A percentile compares a stretch with the other conserved stretches of the same genome.
phyloP scores from a whole-genome alignment of 108 stramenopile genomes.

The Pseudonitzschia multiseries region DNA sequence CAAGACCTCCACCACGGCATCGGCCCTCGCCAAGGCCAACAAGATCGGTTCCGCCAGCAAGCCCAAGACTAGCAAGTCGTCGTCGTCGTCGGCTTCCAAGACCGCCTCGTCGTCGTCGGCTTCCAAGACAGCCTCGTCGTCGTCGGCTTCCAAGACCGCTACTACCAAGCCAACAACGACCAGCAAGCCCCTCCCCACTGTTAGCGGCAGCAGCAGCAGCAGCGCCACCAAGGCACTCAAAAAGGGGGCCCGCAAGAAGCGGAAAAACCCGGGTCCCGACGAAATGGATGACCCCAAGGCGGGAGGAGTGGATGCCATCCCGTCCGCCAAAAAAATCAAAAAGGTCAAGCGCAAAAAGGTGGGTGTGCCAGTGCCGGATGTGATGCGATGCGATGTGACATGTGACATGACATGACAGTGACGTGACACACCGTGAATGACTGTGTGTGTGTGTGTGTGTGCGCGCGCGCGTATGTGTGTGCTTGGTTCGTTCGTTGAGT shows the following conservation, averaged over 20 bases:
- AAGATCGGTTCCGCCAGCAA: neutral
- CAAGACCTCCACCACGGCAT: too few species aligned
- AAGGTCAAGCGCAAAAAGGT: slow-evolving; percentile 34
- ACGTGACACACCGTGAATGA: too few species aligned
- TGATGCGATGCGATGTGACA: neutral
- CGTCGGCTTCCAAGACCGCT: neutral
- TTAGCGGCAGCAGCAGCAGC: neutral
- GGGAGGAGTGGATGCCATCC: too few species aligned
- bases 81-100: neutral
- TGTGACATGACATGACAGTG: too few species aligned
- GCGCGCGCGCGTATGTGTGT: too few species aligned
- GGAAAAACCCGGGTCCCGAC: slow-evolving; percentile 4
- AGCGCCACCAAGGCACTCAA: neutral
- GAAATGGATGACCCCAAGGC: slow-evolving; percentile 2
- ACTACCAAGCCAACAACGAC: neutral
- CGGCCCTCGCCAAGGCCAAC: too few species aligned
- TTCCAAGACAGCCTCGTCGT: neutral
- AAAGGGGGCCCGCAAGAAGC: slow-evolving; percentile 42
- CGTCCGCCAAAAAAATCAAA: slow-evolving; percentile 24
- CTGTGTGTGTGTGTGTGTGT: too few species aligned
- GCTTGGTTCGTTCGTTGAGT: too few species aligned
- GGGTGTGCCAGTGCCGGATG: neutral
- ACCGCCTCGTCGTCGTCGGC: neutral
- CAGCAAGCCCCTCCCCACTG: neutral
- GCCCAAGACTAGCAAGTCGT: neutral